phyloP scores from a whole-genome alignment of 2,329 filamentous ascomycete species.

The Acrodontium crateriforme region DNA sequence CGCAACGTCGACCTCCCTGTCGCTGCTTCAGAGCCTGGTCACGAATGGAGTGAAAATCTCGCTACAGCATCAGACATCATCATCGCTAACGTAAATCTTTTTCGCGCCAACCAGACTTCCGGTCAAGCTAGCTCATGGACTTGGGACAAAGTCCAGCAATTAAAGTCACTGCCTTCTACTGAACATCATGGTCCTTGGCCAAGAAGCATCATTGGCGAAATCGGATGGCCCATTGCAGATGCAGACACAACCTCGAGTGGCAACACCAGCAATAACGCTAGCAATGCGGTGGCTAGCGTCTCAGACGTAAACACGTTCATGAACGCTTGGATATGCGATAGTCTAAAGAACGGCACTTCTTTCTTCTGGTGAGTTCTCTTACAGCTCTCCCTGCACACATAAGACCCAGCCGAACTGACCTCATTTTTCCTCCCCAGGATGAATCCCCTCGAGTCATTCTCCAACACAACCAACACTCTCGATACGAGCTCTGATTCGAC shows the following conservation, averaged over 20 bases:
- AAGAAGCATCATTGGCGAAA: slow-evolving; percentile 59
- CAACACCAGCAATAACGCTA: too few relatives aligned
- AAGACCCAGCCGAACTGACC: too few relatives aligned
- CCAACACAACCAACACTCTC: slow-evolving; percentile 43
- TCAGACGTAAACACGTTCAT: slow-evolving; percentile 76
- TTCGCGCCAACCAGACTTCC: slow-evolving; percentile 69
- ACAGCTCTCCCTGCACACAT: slow-evolving; percentile 1
- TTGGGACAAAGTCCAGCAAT: slow-evolving; percentile 58
- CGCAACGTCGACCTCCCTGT: slow-evolving; percentile 59
- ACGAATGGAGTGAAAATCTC: slow-evolving; percentile 65
- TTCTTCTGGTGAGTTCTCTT: slow-evolving; percentile 65
- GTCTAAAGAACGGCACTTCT: slow-evolving; percentile 67
- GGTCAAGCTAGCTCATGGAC: slow-evolving; percentile 66
- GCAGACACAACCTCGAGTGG: slow-evolving; percentile 39
- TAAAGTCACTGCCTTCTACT: slow-evolving; percentile 27
- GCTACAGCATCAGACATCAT: slow-evolving; percentile 65
- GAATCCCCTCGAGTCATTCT: slow-evolving; percentile 72
- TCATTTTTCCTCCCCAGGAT: slow-evolving; percentile 42
- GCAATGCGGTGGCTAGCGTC: slow-evolving; percentile 68
- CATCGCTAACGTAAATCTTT: slow-evolving; percentile 95
- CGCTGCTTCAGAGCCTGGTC: slow-evolving; percentile 76
- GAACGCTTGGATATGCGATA: slow-evolving; percentile 69
- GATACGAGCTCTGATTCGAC: slow-evolving; percentile 30
- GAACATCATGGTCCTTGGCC: slow-evolving; percentile 41
- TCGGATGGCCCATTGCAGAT: slow-evolving; percentile 67